Evolutionary conservation across 140 eudicot species (phyloP), one percentile per base, ranked within the genome.

Genomic region (Erigeron philadelphicus): DNA sequence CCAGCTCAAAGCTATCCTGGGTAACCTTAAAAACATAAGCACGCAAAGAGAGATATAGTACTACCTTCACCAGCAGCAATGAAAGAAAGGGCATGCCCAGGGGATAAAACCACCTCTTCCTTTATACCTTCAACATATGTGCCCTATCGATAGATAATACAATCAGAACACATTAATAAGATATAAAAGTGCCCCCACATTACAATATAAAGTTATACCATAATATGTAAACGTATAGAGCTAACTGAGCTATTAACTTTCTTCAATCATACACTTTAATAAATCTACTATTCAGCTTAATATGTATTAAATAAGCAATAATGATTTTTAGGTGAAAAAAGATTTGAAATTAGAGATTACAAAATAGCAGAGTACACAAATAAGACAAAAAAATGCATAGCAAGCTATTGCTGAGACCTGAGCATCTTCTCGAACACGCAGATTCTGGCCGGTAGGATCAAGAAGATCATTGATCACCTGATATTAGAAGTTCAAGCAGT

Each of bases 51-150:
- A 71, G 68, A 54, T 53, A 23, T 38, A 48, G 60, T 45, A 58
- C 42, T 80, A 89, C 95, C 96, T 89, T 89, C 96, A 61, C 96
- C 96, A 57, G 99, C 99, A 77, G 99, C 99, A 80, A 94, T 94
- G 67, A 94, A 94, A 64, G 99, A 94, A 75, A 94, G 99, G 40
- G 86, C 97, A 70, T 94, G 99, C 59, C 97, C 99, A 56, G 99
- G 99, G 41, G 99, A 94, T 75, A 94, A 77, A 74, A 94, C 99
- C 75, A 94, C 99, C 83, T 94, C 99, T 79, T 94, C 99, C 86
- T 94, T 94, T 55, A 89, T 89, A 25, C 99, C 99, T 77, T 94
- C 99, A 63, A 94, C 99, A 84, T 94, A 94, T 66, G 99, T 94
- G 71, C 99, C 99, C 99, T 94, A 76, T 31, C 19, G 21, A 79